phyloP scores from a whole-genome alignment of 2,329 filamentous ascomycete species.

The Rachicladosporium sp. region DNA sequence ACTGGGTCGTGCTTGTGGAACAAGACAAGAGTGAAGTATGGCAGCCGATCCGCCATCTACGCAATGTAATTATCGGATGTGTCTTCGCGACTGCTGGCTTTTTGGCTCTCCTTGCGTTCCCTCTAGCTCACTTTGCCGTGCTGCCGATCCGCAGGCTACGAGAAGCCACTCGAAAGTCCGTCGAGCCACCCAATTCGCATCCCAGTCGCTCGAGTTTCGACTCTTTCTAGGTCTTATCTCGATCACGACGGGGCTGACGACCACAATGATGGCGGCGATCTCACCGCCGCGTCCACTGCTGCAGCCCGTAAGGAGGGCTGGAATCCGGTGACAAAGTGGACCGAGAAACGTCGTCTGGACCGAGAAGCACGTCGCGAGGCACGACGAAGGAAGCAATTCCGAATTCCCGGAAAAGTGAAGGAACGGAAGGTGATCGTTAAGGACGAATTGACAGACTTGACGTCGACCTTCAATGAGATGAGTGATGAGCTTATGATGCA shows the following conservation, averaged over 20 bases:
- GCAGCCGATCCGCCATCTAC: constrained; percentile 59
- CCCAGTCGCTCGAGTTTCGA: constrained; percentile 27
- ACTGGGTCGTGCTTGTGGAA: constrained; percentile 77
- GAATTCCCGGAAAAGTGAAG: constrained; percentile 72
- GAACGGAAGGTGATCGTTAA: constrained; percentile 63
- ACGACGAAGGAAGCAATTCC: constrained; percentile 48
- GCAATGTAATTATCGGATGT: constrained; percentile 68
- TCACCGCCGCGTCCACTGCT: constrained; percentile 11
- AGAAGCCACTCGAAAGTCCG: constrained; percentile 60
- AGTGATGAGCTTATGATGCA: constrained; percentile 79
- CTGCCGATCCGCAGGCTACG: constrained; percentile 67
- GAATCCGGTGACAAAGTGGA: constrained; percentile 23
- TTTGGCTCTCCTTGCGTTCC: constrained; percentile 59
- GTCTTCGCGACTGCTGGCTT: constrained; percentile 69
- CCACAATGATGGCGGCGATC: constrained; percentile 17
- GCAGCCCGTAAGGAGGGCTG: constrained; percentile 37
- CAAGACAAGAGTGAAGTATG: constrained; percentile 64
- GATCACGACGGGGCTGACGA: constrained; percentile 11
- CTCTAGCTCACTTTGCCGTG: constrained; percentile 71
- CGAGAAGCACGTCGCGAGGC: constrained; percentile 27
- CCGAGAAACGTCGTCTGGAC: constrained; percentile 9
- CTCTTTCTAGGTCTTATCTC: constrained; percentile 13
- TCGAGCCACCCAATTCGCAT: constrained; percentile 50
- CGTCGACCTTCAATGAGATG: constrained; percentile 84
- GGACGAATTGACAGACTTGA: constrained; percentile 76